Evolutionary conservation across 768 basidiomycete species (phyloP).

Genomic region (Nidularia pulvinata): DNA sequence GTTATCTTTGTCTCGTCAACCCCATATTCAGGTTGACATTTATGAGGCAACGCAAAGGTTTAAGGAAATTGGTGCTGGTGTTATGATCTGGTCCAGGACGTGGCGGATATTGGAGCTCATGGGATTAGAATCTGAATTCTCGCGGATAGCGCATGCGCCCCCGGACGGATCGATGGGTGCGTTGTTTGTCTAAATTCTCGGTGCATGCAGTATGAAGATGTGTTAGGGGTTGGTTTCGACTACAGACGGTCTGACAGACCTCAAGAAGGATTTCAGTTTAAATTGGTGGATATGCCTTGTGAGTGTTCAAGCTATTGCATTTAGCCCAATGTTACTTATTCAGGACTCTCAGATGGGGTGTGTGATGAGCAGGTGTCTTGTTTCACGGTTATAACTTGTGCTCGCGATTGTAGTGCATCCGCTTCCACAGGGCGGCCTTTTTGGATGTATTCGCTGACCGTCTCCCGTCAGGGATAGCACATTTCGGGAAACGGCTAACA

Average conservation of each 20-base stretch:
- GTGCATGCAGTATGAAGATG: too few relatives aligned
- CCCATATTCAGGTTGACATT: constrained; percentile 34
- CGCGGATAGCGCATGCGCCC: constrained; percentile 27
- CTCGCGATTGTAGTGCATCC: constrained; percentile 23
- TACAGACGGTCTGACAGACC: constrained; percentile 40
- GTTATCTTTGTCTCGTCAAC: constrained; percentile 33
- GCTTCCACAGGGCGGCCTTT: constrained; percentile 49
- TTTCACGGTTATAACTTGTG: too few relatives aligned
- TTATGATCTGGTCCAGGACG: constrained; percentile 43
- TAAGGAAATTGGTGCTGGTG: constrained; percentile 50
- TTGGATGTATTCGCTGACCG: constrained; percentile 36
- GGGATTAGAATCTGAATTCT: constrained; percentile 29
- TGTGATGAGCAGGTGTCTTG: too few relatives aligned
- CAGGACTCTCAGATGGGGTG: too few relatives aligned
- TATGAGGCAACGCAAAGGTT: constrained; percentile 48
- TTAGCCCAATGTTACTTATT: too few relatives aligned
- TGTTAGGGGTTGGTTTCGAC: constrained; percentile 40
- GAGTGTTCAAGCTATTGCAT: constrained; percentile 2
- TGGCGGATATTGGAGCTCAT: constrained; percentile 42
- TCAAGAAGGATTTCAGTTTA: constrained; percentile 34
- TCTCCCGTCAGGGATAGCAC: constrained; percentile 27
- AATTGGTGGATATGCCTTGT: constrained; percentile 40
- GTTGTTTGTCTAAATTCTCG: constrained; percentile 1
- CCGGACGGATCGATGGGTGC: constrained; percentile 26
- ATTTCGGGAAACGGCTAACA: constrained; percentile 32